Conservation (phyloP, 2,329 filamentous ascomycete species). For the Alternaria ethzedia region DNA sequence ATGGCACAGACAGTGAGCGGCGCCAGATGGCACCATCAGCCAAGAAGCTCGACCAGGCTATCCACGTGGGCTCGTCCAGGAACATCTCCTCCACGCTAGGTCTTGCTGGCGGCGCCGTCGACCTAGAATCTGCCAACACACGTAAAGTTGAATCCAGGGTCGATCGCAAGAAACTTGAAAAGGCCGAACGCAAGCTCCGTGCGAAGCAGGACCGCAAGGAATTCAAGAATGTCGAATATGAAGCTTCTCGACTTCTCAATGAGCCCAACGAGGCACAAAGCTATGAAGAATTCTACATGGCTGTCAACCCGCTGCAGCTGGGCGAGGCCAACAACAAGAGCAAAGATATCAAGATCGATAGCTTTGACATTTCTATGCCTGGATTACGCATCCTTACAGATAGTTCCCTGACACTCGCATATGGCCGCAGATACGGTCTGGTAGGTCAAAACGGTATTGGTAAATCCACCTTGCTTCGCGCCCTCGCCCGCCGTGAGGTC, state of each 20-base stretch:
- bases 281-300: conserved; percentile 99
- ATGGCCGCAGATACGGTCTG: conserved; percentile 92
- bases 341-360: conserved; percentile 98
- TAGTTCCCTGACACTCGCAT: conserved; percentile 86
- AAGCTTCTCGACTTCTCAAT: conserved; percentile 88
- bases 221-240: conserved; percentile 98
- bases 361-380: conserved; percentile 91
- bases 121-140: conserved; percentile 89
- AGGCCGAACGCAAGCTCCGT: conserved; percentile 95
- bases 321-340: conserved; percentile 79
- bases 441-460: conserved; percentile 99
- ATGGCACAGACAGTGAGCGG: conserved; percentile 70
- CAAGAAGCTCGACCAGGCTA: conserved; percentile 87
- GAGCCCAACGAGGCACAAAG: conserved; percentile 83
- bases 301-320: conserved; percentile 93
- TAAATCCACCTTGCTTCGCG: conserved; percentile 83
- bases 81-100: conserved; percentile 97
- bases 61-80: conserved; percentile 90
- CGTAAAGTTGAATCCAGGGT: conserved; percentile 97
- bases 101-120: conserved; percentile 81
- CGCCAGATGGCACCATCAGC: conserved; percentile 76
- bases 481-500: conserved; percentile 89
- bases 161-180: conserved; percentile 98
- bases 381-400: conserved; percentile 89
- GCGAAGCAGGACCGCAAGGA: conserved; percentile 98